Base-by-base conservation (phyloP, 2,329 filamentous ascomycete genomes). In the Coniochaeta sp. region DNA sequence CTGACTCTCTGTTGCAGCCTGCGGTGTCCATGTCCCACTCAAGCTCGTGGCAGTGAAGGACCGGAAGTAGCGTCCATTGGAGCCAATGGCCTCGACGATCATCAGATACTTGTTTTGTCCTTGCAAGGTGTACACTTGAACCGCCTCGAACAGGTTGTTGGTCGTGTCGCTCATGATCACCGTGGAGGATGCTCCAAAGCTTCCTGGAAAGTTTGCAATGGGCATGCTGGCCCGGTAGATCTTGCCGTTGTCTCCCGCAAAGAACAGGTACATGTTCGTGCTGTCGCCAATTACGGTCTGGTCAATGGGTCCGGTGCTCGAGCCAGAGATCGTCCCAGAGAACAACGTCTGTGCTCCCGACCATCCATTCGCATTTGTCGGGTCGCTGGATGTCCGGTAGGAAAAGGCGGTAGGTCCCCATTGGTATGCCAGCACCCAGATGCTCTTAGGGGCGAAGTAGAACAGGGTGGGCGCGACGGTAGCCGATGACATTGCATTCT, bases 361-460 rank as follows among this genome's bases (percentile, higher is more conserved):
- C 82, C 83, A 86, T 33, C 77, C 71, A 60, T 81, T 82, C 1
- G 71, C 63, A 53, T 82, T 74, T 54, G 75, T 74, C 0, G 82
- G 81, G 58, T 86, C 73, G 48, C 55, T 76, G 0, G 81, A 78
- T 2, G 82, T 86, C 48, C 66, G 65, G 71, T 85, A 86, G 2
- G 74, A 74, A 68, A 86, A 86, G 0, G 81, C 58, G 0, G 73
- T 77, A 0, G 77, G 60, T 1, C 81, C 81, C 81, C 81, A 85
- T 63, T 86, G 81, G 60, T 84, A 78, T n/a, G 80, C 78, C 0
- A 86, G 72, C n/a, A 85, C 67, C 83, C 83, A 86, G 56, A 78
- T 65, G 56, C 67, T 71, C 67, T 83, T 85, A 0, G 82, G 83
- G 5, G 61, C 58, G 58, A 85, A 86, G 70, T 76, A 80, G 68